phyloP scores from a whole-genome alignment of 768 basidiomycete species.

The Lanmaoa pseudosensibilis region DNA sequence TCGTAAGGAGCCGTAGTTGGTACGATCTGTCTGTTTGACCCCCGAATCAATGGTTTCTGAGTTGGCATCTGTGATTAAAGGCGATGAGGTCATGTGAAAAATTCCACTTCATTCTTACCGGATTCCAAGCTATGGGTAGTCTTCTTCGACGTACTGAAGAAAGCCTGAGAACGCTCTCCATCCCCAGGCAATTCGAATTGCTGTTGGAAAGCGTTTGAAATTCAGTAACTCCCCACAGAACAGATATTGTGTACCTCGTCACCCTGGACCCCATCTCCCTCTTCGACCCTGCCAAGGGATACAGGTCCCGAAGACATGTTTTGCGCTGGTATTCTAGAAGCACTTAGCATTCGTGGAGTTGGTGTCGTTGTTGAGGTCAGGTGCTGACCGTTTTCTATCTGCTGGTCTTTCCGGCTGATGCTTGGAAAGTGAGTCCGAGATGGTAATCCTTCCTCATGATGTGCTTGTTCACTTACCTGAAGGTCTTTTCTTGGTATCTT shows the following conservation, averaged over 20 bases:
- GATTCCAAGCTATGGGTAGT: neutral
- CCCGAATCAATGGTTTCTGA: neutral
- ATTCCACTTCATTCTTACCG: neutral
- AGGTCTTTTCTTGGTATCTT: neutral
- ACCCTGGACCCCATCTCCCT: neutral
- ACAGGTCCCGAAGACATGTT: no score
- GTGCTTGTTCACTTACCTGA: neutral
- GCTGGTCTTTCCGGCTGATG: neutral
- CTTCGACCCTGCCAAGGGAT: no score
- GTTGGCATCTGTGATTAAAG: neutral
- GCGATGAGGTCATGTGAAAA: neutral
- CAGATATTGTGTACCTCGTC: neutral
- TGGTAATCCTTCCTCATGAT: neutral
- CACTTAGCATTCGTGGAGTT: neutral
- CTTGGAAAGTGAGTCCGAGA: neutral
- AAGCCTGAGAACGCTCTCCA: neutral
- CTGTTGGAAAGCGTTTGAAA: neutral
- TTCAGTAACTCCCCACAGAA: neutral
- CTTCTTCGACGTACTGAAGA: neutral
- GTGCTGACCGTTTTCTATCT: neutral
- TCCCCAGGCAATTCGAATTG: neutral
- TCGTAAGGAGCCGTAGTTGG: neutral
- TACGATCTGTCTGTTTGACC: neutral
- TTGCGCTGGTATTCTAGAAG: no score
- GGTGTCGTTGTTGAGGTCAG: neutral